Evolutionary conservation across 2,329 filamentous ascomycete genomes (phyloP), one percentile per base, ranked within the genome.

Genomic region (Aspergillus eucalypticola): DNA sequence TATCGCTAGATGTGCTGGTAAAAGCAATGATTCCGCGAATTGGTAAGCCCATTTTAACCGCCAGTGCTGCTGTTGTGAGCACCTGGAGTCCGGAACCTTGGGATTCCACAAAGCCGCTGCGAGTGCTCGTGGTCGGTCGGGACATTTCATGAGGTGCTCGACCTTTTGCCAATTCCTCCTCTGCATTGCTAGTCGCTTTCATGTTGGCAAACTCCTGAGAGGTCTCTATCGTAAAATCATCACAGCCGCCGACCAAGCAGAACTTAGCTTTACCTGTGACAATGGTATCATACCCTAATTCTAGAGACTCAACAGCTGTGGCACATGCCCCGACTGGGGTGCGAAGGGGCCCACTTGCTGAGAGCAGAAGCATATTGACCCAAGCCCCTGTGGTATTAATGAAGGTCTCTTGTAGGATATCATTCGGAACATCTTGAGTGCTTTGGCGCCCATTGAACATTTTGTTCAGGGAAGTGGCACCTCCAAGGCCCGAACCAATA

Each of bases 121-220:
- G 86, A 64, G 93, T 97, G 1, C 92, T 97, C 27, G 94, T 96
- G 7, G 92, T 94, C 4, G 94, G 94, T 61, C 94, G 89, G 44
- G 94, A 97, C 93, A 98, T 97, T 79, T 98, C 94, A 77, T 88
- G 86, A 13, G 94, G 92, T 46, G 92, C 96, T 66, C 94, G 90
- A 52, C 94, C 94, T 70, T 96, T 93, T 7, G 87, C 90, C 67
- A 97, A 90, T 76, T 98, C 94, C 67, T 96, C 92, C 60, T 96
- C 88, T 32, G 92, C 92, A 73, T 96, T 97, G 85, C 91, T 96
- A 55, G 93, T 97, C 58, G 93, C 93, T 80, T 96, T 95, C 94
- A 98, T 98, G 83, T 97, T 97, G 82, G 93, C 93, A 75, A 98
- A 98, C 78, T 97, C 93, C 73, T 96, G 96, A 2, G 94, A 96